A percentile compares a stretch with the other conserved stretches of the same genome.
phyloP scores from a whole-genome alignment of 2,329 filamentous ascomycete species.

The Didymella pinodella region DNA sequence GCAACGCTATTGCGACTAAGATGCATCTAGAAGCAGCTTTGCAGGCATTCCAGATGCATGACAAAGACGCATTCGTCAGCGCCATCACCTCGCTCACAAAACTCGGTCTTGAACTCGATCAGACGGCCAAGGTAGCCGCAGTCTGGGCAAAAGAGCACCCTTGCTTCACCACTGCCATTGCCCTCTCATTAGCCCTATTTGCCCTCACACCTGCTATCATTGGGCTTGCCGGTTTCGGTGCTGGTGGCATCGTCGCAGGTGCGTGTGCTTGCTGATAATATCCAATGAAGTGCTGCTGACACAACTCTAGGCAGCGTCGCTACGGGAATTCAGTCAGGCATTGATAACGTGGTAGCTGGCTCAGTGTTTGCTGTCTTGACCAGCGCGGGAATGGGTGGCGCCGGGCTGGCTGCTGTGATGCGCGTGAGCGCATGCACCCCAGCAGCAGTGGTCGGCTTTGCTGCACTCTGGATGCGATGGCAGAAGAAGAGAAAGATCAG shows the following conservation, averaged over 20 bases:
- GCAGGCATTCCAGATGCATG: background rate
- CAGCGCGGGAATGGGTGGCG: slow-evolving; percentile 40
- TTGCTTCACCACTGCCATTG: background rate
- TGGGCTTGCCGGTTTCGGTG: background rate
- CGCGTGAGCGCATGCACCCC: background rate
- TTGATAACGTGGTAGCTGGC: slow-evolving; percentile 31
- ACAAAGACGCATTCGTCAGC: background rate
- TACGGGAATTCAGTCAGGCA: slow-evolving; percentile 31
- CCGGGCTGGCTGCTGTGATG: slow-evolving; percentile 24
- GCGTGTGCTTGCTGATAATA: background rate
- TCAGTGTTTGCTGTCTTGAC: slow-evolving; percentile 33
- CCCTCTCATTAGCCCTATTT: background rate
- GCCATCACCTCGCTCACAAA: background rate
- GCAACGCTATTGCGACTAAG: background rate
- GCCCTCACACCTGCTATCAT: slow-evolving; percentile 1
- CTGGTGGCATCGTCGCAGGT: background rate
- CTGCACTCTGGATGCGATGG: background rate
- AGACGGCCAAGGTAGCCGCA: background rate
- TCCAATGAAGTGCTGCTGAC: background rate
- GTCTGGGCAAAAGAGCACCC: slow-evolving; percentile 1
- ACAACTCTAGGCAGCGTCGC: slow-evolving; percentile 30
- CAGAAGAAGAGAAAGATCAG: background rate
- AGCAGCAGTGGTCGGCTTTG: background rate
- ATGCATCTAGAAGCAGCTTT: background rate
- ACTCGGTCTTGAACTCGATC: background rate